These are phyloP conservation scores for Globisporangium uncinulatum DNA, from an alignment of 352 stramenopile species.

Conservation along the genomic window DNA sequence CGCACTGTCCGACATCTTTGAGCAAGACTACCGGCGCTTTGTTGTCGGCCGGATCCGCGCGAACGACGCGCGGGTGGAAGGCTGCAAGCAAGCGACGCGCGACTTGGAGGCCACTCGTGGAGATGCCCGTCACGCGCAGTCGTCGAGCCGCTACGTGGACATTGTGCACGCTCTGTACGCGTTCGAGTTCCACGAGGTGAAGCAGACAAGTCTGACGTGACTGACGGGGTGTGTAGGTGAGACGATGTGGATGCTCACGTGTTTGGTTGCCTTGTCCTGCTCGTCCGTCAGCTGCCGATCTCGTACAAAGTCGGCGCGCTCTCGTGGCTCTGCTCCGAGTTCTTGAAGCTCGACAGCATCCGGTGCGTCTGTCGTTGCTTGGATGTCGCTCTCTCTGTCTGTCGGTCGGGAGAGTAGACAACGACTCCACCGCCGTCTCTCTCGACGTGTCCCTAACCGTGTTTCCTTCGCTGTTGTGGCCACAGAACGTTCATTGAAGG, in stretches of 20 bases:
- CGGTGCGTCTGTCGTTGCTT: conserved; percentile 12
- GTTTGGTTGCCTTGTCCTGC: not conserved
- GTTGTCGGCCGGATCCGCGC: conserved; percentile 50
- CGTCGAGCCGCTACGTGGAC: conserved; percentile 40
- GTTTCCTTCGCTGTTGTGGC: not conserved
- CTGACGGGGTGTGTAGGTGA: not conserved
- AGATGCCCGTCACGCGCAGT: conserved; percentile 15
- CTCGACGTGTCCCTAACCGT: not conserved
- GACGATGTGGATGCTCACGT: not conserved
- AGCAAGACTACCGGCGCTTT: conserved; percentile 78
- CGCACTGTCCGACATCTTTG: conserved; percentile 74
- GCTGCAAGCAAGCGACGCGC: conserved; percentile 34
- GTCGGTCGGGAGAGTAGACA: no score
- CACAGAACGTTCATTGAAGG: conserved; percentile 41
- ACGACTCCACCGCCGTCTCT: no score
- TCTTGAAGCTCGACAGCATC: conserved; percentile 53
- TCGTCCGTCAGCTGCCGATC: conserved; percentile 28
- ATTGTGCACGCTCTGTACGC: conserved; percentile 68
- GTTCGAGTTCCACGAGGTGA: conserved; percentile 62
- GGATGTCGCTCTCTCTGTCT: not conserved
- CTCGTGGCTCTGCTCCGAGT: conserved; percentile 62
- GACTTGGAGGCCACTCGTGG: conserved; percentile 15
- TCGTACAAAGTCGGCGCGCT: conserved; percentile 58
- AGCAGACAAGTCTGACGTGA: no score
- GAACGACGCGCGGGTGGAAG: conserved; percentile 54